Evolutionary conservation across 1,139 yeast species (phyloP), one percentile per base, ranked within the genome.

Genomic region (Pichiaceae sp.): DNA sequence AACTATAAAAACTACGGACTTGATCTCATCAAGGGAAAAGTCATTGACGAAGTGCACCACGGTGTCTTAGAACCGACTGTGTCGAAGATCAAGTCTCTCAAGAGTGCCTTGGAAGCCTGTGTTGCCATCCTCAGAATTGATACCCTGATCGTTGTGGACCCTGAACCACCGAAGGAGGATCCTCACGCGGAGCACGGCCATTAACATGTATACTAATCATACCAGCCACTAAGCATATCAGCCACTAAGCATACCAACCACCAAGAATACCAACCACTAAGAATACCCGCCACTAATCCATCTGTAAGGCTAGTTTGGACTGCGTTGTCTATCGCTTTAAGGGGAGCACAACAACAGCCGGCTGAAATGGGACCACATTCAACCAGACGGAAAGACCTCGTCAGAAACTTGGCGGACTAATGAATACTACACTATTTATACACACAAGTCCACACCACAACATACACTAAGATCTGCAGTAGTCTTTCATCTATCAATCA

Each of bases 61-160:
- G 98, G 99, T 43, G 96, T 91, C 31, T 70, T 93, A 50, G 99
- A 93, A 60, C 99, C 99, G 42, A 84, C 96, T 21, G 72, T 91
- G 57, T 80, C 94, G 53, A 93, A 93, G 65, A 72, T 91, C 56
- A 87, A 87, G 63, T 81, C 96, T 16, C 75, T 93, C 57, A 89
- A 93, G 64, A 80, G 93, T 41, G 97, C 98, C 12, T 75, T 93
- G 50, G 99, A 93, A 66, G 99, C 99, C 3, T 91, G 98, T 64
- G 80, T 93, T 60, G 95, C 98, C 30, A 91, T 93, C 48, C 72
- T 93, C 53, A 81, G 99, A 70, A 93, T 93, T 55, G 99, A 93
- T 62, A 93, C 98, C 39, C 87, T 91, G 95, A 91, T 93, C 56
- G 84, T 87, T 38, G 96, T 93, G 42, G 93, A 89, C 50, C 98